Conservation (phyloP, 1,284 basidiomycete genomes). For the Pseudozyma sp. region DNA sequence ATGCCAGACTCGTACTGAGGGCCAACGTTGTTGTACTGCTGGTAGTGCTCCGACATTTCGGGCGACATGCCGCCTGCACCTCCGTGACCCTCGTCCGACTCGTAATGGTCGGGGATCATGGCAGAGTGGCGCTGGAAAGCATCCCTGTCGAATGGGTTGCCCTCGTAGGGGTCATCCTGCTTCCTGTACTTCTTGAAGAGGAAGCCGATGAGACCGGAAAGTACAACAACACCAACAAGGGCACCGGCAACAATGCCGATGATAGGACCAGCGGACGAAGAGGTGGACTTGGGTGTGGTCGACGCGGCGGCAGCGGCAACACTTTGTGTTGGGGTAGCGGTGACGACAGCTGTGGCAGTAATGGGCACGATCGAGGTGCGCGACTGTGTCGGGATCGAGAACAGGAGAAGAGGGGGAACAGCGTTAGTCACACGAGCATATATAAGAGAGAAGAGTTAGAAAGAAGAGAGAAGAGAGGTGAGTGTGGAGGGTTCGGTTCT, state of each 20-base stretch:
- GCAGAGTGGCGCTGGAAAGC: constrained; percentile 65
- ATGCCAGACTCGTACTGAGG: constrained; percentile 44
- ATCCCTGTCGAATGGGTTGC: constrained; percentile 67
- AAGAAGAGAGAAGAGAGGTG: constrained; percentile 19
- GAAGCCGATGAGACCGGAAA: constrained; percentile 66
- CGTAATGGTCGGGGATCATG: constrained; percentile 67
- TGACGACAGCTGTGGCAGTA: constrained; percentile 50
- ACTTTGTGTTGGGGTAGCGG: constrained; percentile 33
- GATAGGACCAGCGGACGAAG: constrained; percentile 61
- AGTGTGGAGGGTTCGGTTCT: constrained; percentile 14
- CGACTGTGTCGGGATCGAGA: constrained; percentile 10
- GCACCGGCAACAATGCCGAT: constrained; percentile 69
- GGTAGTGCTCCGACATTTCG: constrained; percentile 56
- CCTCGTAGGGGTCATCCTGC: constrained; percentile 65
- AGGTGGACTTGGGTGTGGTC: constrained; percentile 31
- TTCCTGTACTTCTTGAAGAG: constrained; percentile 64
- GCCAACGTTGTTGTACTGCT: constrained; percentile 47
- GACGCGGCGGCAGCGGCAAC: constrained; percentile 24
- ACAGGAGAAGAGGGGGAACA: background rate
- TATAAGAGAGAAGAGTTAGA: no score
- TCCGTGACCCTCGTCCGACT: constrained; percentile 56
- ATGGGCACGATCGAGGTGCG: constrained; percentile 24
- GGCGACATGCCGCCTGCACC: constrained; percentile 26
- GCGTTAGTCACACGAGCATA: constrained; percentile 10
- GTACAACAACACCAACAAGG: constrained; percentile 65